These are phyloP conservation scores for Geum urbanum DNA, from an alignment of 306 rosid genomes.

Conservation along the genomic window DNA sequence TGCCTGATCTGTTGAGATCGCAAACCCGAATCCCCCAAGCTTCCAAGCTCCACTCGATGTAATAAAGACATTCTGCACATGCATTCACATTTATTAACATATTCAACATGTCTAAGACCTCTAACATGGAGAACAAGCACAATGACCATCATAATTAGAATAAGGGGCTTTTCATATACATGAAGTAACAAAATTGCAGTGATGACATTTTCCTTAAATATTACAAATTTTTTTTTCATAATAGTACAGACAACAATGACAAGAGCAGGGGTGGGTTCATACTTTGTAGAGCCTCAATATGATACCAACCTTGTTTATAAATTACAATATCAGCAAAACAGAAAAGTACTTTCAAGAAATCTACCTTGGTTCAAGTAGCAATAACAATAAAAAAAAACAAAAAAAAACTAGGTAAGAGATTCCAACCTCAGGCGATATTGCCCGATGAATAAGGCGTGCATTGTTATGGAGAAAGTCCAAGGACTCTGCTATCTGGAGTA, in stretches of 20 bases:
- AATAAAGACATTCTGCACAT: conserved; percentile 80
- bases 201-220: background rate
- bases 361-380: background rate
- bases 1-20: conserved; percentile 59
- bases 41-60: conserved; percentile 99
- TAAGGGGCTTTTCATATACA: no score
- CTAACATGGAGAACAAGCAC: conserved; percentile 2
- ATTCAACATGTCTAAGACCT: conserved; percentile 1
- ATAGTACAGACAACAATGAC: background rate
- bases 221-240: no score
- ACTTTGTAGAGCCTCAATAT: background rate
- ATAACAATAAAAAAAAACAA: background rate
- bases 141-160: background rate
- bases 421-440: conserved; percentile 88
- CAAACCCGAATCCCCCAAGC: conserved; percentile 94
- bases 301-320: background rate
- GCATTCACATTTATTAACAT: conserved; percentile 13
- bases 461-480: conserved; percentile 90
- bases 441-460: conserved; percentile 84
- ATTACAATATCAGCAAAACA: background rate
- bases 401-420: background rate
- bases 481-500: conserved; percentile 90
- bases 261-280: background rate
- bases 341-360: background rate
- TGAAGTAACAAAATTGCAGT: background rate